A percentile compares a stretch with the other conserved stretches of the same genome.
Evolutionary conservation across 208 protist genomes (phyloP).

Genomic region (Wallacemonas sp.): DNA sequence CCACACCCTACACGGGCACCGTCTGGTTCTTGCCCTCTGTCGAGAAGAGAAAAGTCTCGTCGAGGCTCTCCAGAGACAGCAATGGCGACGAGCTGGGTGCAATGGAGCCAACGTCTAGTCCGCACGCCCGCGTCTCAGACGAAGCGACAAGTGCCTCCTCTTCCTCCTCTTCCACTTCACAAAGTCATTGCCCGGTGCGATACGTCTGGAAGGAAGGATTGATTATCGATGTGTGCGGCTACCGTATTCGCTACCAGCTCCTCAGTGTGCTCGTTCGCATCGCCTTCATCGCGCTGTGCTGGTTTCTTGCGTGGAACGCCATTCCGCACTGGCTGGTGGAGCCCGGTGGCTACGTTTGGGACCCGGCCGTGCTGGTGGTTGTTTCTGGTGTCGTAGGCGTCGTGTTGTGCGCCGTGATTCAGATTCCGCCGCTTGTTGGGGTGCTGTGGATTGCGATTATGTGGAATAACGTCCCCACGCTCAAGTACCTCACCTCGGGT

Average conservation of each 20-base stretch:
- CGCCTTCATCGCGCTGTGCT: slow-evolving; percentile 54
- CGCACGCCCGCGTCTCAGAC: neutral
- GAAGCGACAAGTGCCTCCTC: neutral
- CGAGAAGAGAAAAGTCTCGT: slow-evolving; percentile 29
- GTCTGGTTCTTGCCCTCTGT: slow-evolving; percentile 78
- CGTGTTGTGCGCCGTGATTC: slow-evolving; percentile 65
- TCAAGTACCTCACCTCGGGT: slow-evolving; percentile 63
- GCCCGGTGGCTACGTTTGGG: slow-evolving; percentile 78
- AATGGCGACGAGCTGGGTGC: no score
- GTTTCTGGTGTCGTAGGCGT: slow-evolving; percentile 66
- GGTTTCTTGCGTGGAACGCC: slow-evolving; percentile 72
- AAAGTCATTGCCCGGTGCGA: slow-evolving; percentile 34
- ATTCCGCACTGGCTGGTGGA: slow-evolving; percentile 57
- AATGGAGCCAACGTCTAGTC: no score
- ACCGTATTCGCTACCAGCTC: slow-evolving; percentile 44
- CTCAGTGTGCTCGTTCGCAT: slow-evolving; percentile 69
- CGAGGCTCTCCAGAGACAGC: no score
- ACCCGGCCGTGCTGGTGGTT: slow-evolving; percentile 61
- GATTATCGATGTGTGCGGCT: slow-evolving; percentile 47
- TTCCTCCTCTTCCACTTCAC: neutral
- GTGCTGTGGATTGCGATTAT: slow-evolving; percentile 80
- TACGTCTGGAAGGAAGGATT: slow-evolving; percentile 49
- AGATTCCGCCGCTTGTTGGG: slow-evolving; percentile 77
- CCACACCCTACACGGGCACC: slow-evolving; percentile 69
- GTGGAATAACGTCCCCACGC: slow-evolving; percentile 78